Conservation (phyloP, 352 stramenopile genomes). For the Plasmopara viticola region DNA sequence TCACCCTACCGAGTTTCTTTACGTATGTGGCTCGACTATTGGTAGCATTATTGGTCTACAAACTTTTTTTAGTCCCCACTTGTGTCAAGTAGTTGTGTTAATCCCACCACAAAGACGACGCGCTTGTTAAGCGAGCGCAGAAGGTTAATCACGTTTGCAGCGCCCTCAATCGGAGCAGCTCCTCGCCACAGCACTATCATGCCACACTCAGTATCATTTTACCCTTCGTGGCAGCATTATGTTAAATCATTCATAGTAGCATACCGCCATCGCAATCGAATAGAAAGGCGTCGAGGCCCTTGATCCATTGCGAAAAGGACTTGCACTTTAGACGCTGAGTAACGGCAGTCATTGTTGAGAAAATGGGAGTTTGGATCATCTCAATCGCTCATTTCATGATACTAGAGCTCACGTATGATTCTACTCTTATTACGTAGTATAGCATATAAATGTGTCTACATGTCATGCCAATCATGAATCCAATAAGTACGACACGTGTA, state of each 20-base stretch:
- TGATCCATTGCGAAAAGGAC: constrained; percentile 54
- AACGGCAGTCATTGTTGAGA: constrained; percentile 19
- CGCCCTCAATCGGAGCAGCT: constrained; percentile 50
- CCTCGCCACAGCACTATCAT: constrained; percentile 59
- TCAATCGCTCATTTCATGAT: too few species aligned
- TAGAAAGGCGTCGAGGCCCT: constrained; percentile 62
- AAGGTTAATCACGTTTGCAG: constrained; percentile 55
- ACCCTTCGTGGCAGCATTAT: neutral
- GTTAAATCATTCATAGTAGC: neutral
- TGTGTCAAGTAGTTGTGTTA: neutral
- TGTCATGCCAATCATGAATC: too few species aligned
- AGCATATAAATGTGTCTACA: too few species aligned
- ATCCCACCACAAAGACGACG: constrained; percentile 72
- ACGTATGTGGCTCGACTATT: constrained; percentile 77
- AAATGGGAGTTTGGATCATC: too few species aligned
- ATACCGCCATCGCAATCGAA: constrained; percentile 81
- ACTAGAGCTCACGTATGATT: too few species aligned
- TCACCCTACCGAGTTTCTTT: constrained; percentile 66
- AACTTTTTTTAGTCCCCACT: constrained; percentile 5
- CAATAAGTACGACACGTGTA: too few species aligned
- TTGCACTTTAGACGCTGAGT: constrained; percentile 31
- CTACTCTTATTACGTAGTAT: too few species aligned
- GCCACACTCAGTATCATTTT: neutral
- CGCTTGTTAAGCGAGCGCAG: constrained; percentile 73
- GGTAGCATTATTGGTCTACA: constrained; percentile 82